phyloP scores from a whole-genome alignment of 2,329 filamentous ascomycete species.

The Chalara sp. region DNA sequence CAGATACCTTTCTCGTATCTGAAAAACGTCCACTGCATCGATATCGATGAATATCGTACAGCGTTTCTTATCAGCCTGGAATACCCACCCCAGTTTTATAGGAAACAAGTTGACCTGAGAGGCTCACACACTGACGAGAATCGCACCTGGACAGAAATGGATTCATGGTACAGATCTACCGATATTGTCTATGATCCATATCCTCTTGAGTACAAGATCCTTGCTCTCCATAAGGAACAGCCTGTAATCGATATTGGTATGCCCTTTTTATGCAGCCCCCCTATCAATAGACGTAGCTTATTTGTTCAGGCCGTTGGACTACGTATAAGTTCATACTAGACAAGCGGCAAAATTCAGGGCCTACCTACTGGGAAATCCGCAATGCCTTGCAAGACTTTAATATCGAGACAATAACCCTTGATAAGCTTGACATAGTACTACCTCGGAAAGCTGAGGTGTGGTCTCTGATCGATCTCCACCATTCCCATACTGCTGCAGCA shows the following conservation, averaged over 20 bases:
- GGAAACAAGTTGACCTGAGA: slow-evolving; percentile 23
- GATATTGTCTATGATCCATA: slow-evolving; percentile 45
- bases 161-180: slow-evolving; percentile 58
- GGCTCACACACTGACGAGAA: slow-evolving; percentile 35
- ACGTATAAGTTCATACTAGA: slow-evolving; percentile 47
- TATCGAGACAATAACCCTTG: slow-evolving; percentile 41
- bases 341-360: slow-evolving; percentile 18
- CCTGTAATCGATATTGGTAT: slow-evolving; percentile 51
- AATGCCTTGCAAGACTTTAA: slow-evolving; percentile 63
- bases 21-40: slow-evolving; percentile 34
- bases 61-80: slow-evolving; percentile 41
- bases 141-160: slow-evolving; percentile 45
- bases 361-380: slow-evolving; percentile 14
- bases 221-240: slow-evolving; percentile 39
- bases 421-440: slow-evolving; percentile 35
- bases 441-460: slow-evolving; percentile 33
- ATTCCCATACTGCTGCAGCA: slow-evolving; percentile 7
- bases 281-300: slow-evolving; percentile 8
- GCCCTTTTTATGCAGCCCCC: background rate
- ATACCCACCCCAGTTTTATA: slow-evolving; percentile 34
- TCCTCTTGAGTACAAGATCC: slow-evolving; percentile 27
- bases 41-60: slow-evolving; percentile 26
- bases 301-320: slow-evolving; percentile 50
- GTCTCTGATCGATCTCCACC: slow-evolving; percentile 31
- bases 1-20: slow-evolving; percentile 35